A percentile compares a stretch with the other conserved stretches of the same genome.
These are phyloP conservation scores for Pulveroboletus sp. DNA, from an alignment of 768 basidiomycete species.

Conservation along the genomic window DNA sequence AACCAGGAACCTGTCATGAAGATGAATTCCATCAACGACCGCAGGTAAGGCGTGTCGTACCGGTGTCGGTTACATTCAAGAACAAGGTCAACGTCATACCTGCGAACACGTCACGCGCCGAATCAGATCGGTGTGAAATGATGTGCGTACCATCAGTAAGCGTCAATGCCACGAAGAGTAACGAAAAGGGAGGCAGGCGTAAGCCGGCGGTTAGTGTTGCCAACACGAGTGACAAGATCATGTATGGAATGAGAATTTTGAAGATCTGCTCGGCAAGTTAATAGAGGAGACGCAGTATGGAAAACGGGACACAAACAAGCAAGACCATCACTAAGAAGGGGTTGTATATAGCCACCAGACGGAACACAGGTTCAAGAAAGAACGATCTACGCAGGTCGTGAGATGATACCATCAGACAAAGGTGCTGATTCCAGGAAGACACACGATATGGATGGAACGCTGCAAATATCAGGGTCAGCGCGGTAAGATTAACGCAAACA, in stretches of 20 bases:
- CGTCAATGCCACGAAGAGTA: constrained; percentile 71
- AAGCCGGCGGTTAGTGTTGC: constrained; percentile 64
- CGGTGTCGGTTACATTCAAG: constrained; percentile 76
- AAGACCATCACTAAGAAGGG: constrained; percentile 79
- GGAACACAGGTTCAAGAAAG: constrained; percentile 86
- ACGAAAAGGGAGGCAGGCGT: constrained; percentile 69
- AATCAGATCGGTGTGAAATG: too few relatives aligned
- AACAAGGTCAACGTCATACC: constrained; percentile 85
- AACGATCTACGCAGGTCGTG: constrained; percentile 50
- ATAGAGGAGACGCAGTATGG: background rate
- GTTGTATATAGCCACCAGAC: constrained; percentile 81
- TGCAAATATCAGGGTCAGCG: too few relatives aligned
- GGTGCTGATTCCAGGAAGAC: constrained; percentile 24
- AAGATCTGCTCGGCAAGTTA: constrained; percentile 49
- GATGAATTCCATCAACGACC: background rate
- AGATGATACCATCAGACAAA: background rate
- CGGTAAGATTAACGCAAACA: background rate
- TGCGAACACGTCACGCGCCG: constrained; percentile 20
- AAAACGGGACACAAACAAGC: constrained; percentile 40
- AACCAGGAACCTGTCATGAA: constrained; percentile 68
- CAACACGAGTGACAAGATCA: constrained; percentile 67
- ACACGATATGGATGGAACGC: constrained; percentile 77
- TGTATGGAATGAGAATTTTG: constrained; percentile 79
- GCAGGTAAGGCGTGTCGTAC: constrained; percentile 30
- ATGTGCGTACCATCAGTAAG: constrained; percentile 30